Percentiles rank a stretch among this genome's conserved stretches.
Conservation (phyloP, 2,329 filamentous ascomycete species). For the Exophiala sp. region DNA sequence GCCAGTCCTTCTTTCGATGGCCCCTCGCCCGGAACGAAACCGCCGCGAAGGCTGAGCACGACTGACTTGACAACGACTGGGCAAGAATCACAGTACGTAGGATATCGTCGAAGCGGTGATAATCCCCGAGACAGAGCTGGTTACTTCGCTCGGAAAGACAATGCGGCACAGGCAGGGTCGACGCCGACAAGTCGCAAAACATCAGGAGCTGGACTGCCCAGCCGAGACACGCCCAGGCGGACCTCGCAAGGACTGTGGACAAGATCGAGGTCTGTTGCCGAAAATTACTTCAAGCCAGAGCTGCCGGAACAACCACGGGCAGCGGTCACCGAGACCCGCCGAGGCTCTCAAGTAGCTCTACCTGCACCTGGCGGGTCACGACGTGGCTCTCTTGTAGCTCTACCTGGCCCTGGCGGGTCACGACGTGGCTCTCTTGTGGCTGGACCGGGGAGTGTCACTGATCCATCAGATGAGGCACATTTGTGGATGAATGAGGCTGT, state of each 20-base stretch:
- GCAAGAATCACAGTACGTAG: neutral
- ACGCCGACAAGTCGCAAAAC: neutral
- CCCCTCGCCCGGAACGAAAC: neutral
- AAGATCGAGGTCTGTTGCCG: neutral
- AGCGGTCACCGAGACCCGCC: too few species aligned
- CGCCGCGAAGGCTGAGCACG: neutral
- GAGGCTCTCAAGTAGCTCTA: too few species aligned
- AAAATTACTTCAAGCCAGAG: slow-evolving; percentile 1
- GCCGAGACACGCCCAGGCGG: too few species aligned
- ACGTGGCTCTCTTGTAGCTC: too few species aligned
- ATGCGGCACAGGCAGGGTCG: neutral
- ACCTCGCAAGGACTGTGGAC: neutral
- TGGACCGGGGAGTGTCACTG: too few species aligned
- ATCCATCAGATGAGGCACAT: too few species aligned
- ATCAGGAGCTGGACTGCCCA: neutral
- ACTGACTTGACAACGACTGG: neutral
- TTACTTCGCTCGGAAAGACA: neutral
- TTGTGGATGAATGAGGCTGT: too few species aligned
- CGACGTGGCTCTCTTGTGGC: too few species aligned
- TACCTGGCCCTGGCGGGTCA: too few species aligned
- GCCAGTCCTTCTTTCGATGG: neutral
- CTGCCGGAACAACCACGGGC: neutral
- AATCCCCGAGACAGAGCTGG: neutral
- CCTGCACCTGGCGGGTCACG: too few species aligned
- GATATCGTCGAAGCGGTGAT: neutral